Base-by-base conservation (phyloP, 2,329 filamentous ascomycete genomes). In the Akanthomyces uredinophilus region DNA sequence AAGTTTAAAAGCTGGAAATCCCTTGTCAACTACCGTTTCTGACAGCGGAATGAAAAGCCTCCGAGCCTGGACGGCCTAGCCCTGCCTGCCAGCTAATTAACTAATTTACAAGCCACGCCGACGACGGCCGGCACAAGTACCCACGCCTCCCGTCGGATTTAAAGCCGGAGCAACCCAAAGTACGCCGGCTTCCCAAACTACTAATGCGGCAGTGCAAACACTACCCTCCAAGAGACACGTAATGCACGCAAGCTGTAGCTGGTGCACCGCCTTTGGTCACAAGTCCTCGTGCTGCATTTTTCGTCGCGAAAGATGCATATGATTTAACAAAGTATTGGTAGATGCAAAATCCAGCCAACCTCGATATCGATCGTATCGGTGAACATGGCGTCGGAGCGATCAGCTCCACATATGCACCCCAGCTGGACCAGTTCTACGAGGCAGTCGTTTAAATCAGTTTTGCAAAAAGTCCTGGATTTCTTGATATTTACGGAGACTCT, bases 51-150 rank as follows among this genome's bases (percentile, higher is more conserved):
- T 35, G 32, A 29, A 32, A 50, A 29, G 47, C 39, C 13, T 39
- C 32, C 20, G 53, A 46, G 27, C 5, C 10, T 32, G 43, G 14
- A 29, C 52, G 32, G 5, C 55, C n/a, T n/a, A 39, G 29, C 37
- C 27, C 35, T 14, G 39, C 27, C 35, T 14, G 39, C n/a, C 35
- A 35, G 22, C 50, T n/a, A 13, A 16, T 18, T 35, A 18, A n/a
- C n/a, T n/a, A n/a, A n/a, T n/a, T n/a, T n/a, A n/a, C n/a, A 32
- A 43, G 47, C 49, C 24, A 44, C 49, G 49, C 58, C 58, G 58
- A 60, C 47, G 29, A 54, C 57, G 57, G 57, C 57, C 58, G 58
- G 58, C 20, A 53, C 29, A 6, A 60, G 58, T 60, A 60, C 58
- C 58, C 50, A 60, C 58, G 58, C 14, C 49, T 47, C 27, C 58